Conservation (phyloP, 2,329 filamentous ascomycete genomes). For the Tolypocladium guangdongense region DNA sequence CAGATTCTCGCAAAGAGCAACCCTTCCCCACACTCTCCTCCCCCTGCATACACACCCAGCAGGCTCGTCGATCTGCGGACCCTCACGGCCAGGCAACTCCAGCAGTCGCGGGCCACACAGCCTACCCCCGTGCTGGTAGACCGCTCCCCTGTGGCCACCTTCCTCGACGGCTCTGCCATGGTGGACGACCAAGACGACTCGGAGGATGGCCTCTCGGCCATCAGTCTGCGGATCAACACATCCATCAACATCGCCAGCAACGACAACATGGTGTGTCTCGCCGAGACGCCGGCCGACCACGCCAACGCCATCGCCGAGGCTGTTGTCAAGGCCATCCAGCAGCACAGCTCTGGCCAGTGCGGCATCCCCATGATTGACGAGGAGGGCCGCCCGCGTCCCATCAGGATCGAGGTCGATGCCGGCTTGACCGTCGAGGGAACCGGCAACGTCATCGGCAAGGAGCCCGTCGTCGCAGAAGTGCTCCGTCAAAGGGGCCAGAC, state of each 20-base stretch:
- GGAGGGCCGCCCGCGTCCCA: conserved; percentile 28
- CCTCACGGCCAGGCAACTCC: conserved; percentile 8
- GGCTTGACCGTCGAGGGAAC: conserved; percentile 32
- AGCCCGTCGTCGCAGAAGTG: conserved; percentile 16
- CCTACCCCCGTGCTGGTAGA: neutral
- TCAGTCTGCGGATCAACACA: conserved; percentile 37
- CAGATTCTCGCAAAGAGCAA: neutral
- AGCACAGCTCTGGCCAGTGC: conserved; percentile 26
- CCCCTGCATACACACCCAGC: conserved; percentile 19
- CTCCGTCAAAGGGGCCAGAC: conserved; percentile 10
- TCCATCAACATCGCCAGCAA: conserved; percentile 33
- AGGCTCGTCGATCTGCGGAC: conserved; percentile 7
- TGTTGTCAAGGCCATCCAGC: conserved; percentile 32
- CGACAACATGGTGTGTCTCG: conserved; percentile 37
- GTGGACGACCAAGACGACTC: conserved; percentile 10
- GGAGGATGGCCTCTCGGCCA: conserved; percentile 21
- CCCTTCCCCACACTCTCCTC: conserved; percentile 8
- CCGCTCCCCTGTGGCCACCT: neutral
- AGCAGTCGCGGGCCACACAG: conserved; percentile 4
- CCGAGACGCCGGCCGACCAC: conserved; percentile 24
- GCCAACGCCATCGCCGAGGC: conserved; percentile 32
- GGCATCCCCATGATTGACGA: conserved; percentile 36
- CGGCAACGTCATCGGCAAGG: conserved; percentile 32
- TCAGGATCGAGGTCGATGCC: conserved; percentile 33
- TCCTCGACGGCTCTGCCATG: conserved; percentile 1